These are phyloP conservation scores for Pythium aphanidermatum DNA, from an alignment of 352 stramenopile genomes.

Conservation along the genomic window DNA sequence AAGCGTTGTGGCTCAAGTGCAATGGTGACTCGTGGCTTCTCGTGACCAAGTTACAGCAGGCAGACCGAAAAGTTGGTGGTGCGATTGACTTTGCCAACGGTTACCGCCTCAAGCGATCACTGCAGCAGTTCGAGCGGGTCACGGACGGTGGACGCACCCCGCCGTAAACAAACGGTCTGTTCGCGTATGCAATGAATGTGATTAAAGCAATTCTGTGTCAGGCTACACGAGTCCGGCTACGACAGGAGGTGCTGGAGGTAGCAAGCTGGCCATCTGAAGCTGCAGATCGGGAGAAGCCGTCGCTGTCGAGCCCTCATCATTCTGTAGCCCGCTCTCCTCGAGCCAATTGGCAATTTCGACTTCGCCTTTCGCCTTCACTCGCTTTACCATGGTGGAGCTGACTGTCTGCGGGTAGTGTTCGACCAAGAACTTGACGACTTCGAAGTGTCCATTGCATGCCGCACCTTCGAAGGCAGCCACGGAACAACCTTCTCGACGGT, in stretches of 20 bases:
- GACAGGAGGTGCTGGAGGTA: conserved; percentile 7
- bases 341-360: conserved; percentile 14
- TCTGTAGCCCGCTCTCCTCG: no score
- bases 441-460: conserved; percentile 27
- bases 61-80: conserved; percentile 49
- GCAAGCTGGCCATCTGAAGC: not conserved
- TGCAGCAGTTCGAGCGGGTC: conserved; percentile 36
- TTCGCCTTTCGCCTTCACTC: conserved; percentile 10
- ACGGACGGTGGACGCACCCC: not conserved
- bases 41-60: conserved; percentile 62
- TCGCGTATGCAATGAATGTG: no score
- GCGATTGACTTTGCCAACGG: conserved; percentile 81
- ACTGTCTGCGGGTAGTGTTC: conserved; percentile 19
- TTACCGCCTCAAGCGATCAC: conserved; percentile 59
- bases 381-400: not conserved
- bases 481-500: conserved; percentile 13
- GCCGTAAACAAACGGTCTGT: not conserved
- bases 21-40: conserved; percentile 48
- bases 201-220: not conserved
- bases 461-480: conserved; percentile 15
- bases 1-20: conserved; percentile 70
- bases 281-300: no score
- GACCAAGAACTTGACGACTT: conserved; percentile 33
- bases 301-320: no score
- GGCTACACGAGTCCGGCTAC: not conserved